phyloP scores from a whole-genome alignment of 2,329 filamentous ascomycete genomes.

The Geosmithia putterillii region DNA sequence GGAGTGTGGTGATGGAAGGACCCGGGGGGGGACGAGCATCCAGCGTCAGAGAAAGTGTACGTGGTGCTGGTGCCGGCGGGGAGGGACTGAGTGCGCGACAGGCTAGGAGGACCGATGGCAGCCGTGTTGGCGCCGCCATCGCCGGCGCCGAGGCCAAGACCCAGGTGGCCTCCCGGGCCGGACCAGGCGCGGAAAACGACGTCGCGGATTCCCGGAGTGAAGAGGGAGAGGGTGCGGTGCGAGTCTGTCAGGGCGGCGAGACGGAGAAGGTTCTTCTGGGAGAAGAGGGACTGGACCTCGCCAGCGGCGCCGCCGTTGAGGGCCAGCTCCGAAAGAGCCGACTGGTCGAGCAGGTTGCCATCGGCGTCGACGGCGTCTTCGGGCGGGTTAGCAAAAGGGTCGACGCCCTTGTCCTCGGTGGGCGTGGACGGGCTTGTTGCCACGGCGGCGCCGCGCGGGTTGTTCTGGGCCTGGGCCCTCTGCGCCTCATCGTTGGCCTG shows the following conservation, averaged over 20 bases:
- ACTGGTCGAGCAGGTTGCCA: slow-evolving; percentile 64
- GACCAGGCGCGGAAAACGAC: slow-evolving; percentile 91
- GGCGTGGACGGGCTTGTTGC: neutral
- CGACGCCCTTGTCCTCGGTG: slow-evolving; percentile 52
- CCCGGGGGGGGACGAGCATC: slow-evolving; percentile 50
- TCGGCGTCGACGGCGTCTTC: slow-evolving; percentile 71
- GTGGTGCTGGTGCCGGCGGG: slow-evolving; percentile 45
- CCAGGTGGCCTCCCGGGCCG: slow-evolving; percentile 45
- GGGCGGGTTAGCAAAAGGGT: slow-evolving; percentile 72
- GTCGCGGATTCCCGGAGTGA: slow-evolving; percentile 82
- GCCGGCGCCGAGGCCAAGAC: too few species aligned
- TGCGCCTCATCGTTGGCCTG: slow-evolving; percentile 49
- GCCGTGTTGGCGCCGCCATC: slow-evolving; percentile 53
- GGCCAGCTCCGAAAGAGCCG: slow-evolving; percentile 63
- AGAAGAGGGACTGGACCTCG: slow-evolving; percentile 83
- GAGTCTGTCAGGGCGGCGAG: slow-evolving; percentile 76
- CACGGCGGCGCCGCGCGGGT: too few species aligned
- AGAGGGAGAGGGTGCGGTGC: slow-evolving; percentile 79
- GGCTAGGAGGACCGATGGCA: slow-evolving; percentile 32
- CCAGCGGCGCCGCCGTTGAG: slow-evolving; percentile 60
- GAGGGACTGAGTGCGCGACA: slow-evolving; percentile 53
- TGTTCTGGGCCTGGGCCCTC: slow-evolving; percentile 33
- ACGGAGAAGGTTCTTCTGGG: slow-evolving; percentile 82
- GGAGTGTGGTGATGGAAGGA: slow-evolving; percentile 55
- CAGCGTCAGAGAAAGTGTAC: slow-evolving; percentile 63